Percentiles rank a stretch among this genome's conserved stretches.
Conservation (phyloP, 768 basidiomycete genomes). For the Termitomyces sp. region DNA sequence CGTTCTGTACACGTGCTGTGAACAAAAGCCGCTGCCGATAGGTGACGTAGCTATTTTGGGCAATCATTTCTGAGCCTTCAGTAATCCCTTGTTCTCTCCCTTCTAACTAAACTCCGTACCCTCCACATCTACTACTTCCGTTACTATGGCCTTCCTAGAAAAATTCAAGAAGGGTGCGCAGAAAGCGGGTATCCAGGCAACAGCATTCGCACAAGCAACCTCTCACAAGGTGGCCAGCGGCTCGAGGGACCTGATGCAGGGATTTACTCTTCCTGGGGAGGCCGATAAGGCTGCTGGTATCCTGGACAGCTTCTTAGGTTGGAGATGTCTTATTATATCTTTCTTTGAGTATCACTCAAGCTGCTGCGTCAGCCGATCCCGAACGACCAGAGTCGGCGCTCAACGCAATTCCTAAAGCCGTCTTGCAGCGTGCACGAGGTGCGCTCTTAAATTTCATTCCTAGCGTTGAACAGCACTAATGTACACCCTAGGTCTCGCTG, state of each 20-base stretch:
- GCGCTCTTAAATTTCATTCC: slow-evolving; percentile 12
- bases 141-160: slow-evolving; percentile 57
- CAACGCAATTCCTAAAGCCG: slow-evolving; percentile 91
- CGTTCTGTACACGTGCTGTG: background rate
- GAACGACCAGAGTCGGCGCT: slow-evolving; percentile 85
- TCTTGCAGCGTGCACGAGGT: slow-evolving; percentile 89
- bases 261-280: slow-evolving; percentile 89
- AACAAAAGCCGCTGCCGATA: background rate
- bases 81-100: background rate
- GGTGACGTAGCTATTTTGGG: slow-evolving; percentile 1
- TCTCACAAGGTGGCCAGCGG: slow-evolving; percentile 70
- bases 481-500: slow-evolving; percentile 67
- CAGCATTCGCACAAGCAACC: slow-evolving; percentile 69
- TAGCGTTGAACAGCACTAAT: background rate
- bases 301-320: slow-evolving; percentile 87
- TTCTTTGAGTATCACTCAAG: slow-evolving; percentile 1
- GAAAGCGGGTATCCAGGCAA: slow-evolving; percentile 80
- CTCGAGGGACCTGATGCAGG: slow-evolving; percentile 76
- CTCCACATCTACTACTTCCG: background rate
- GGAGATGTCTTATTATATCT: slow-evolving; percentile 15
- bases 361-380: slow-evolving; percentile 67
- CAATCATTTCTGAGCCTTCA: background rate
- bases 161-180: slow-evolving; percentile 80
- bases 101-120: background rate
- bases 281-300: slow-evolving; percentile 94